These are phyloP conservation scores for Fraxinus sp. DNA, from an alignment of 305 asterid genomes.

Conservation along the genomic window DNA sequence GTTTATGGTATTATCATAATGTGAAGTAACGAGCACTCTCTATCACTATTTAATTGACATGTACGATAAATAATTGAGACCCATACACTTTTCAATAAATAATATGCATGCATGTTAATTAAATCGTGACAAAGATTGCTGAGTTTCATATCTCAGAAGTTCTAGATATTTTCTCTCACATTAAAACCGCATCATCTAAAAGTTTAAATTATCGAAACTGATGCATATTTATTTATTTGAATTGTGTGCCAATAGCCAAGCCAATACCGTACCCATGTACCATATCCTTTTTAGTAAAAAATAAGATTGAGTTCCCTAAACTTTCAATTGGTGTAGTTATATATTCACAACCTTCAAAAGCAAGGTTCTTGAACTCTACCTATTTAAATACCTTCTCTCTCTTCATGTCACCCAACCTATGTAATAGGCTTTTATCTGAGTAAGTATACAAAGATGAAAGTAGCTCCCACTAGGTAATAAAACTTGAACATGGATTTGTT, in stretches of 20 bases:
- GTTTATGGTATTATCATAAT: background rate
- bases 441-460: background rate
- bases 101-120: background rate
- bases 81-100: background rate
- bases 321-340: background rate
- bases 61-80: background rate
- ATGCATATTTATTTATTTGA: background rate
- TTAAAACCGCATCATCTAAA: background rate
- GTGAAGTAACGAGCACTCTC: too few relatives aligned
- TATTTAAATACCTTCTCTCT: background rate
- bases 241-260: background rate
- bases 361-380: background rate
- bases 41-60: background rate
- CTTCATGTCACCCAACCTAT: background rate
- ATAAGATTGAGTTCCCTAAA: background rate
- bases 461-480: background rate
- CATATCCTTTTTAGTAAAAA: background rate
- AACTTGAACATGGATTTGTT: background rate
- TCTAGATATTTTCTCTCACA: background rate
- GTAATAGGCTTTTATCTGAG: background rate
- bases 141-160: background rate
- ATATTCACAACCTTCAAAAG: background rate
- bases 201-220: background rate
- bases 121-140: background rate
- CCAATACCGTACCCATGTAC: background rate